Base-by-base conservation (phyloP, 345 rosid genomes). In the Dovyalis caffra region DNA sequence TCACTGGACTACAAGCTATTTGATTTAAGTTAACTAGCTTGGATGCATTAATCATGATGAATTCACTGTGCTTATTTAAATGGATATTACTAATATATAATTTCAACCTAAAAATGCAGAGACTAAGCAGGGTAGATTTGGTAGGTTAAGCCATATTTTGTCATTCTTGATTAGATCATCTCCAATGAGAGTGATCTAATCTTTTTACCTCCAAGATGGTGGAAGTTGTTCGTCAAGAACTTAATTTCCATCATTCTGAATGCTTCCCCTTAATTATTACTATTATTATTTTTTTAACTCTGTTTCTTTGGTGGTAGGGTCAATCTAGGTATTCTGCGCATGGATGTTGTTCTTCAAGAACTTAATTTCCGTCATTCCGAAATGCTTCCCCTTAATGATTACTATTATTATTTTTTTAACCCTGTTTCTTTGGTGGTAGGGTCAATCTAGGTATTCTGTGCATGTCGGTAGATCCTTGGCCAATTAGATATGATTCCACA, bases 381-480 rank as follows among this genome's bases (percentile, higher is more conserved):
- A 40, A 40, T 10, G 3, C 0, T 2, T 40, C 16, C 53, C 53
- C 53, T 18, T 18, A 4, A 47, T n/a, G n/a, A n/a, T n/a, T n/a
- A n/a, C n/a, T n/a, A n/a, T n/a, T n/a, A 4, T 47, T 18, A 16
- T 28, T 62, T 26, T 15, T 2, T 31, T 34, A 18, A 34, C 23
- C 1, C 2, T 34, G 8, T 10, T 26, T 18, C 35, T 18, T 25
- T 57, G 23, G 38, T 71, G 74, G 40, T 57, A 15, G 21, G 33
- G 18, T n/a, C 34, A 21, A 56, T 53, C 21, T 8, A 37, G 1
- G 16, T 53, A 7, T 57, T 25, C 20, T 34, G 37, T 11, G 34
- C 8, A 49, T 7, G 74, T 58, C 74, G 74, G 66, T 25, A 51
- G 3, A 71, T 57, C 74, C 66, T 35, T 18, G 18, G 65, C 74